These are phyloP conservation scores for Houttuynia cordata DNA, from an alignment of 164 flowering plant species.

Conservation along the genomic window DNA sequence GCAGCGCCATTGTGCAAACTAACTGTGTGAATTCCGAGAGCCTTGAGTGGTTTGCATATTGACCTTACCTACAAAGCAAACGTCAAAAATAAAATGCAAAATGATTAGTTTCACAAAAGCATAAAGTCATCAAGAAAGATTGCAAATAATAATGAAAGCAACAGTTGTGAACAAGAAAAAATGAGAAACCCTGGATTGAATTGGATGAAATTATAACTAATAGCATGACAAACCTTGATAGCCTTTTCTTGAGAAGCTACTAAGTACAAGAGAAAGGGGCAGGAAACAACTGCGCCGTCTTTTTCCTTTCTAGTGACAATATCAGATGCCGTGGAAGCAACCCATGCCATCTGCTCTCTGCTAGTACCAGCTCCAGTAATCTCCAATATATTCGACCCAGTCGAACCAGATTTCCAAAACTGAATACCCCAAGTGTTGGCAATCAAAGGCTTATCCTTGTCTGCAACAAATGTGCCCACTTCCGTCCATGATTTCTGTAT, in stretches of 20 bases:
- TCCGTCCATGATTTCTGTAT: constrained; percentile 40
- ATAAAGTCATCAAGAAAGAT: not conserved
- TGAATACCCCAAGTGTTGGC: constrained; percentile 66
- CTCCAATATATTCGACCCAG: constrained; percentile 54
- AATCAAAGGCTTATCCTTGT: constrained; percentile 34
- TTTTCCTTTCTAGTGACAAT: constrained; percentile 50
- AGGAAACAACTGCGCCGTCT: constrained; percentile 31
- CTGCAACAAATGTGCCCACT: constrained; percentile 16
- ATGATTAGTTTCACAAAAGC: not conserved
- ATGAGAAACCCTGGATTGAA: too few relatives aligned
- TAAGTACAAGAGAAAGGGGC: constrained; percentile 64
- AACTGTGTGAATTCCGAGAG: constrained; percentile 73
- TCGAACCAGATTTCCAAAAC: constrained; percentile 51
- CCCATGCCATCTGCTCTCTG: constrained; percentile 72
- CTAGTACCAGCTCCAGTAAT: constrained; percentile 39
- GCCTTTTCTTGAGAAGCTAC: constrained; percentile 69
- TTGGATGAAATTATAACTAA: not conserved
- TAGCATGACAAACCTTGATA: constrained; percentile 34
- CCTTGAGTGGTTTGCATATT: constrained; percentile 76
- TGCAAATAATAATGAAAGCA: not conserved
- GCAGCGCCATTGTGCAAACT: constrained; percentile 78
- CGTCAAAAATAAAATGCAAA: not conserved
- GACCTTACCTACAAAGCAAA: constrained; percentile 40
- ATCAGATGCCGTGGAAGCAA: constrained; percentile 69
- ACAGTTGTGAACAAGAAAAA: not conserved